A percentile compares a stretch with the other conserved stretches of the same genome.
Evolutionary conservation across 768 basidiomycete species (phyloP).

Genomic region (Panaeolus cyanescens): DNA sequence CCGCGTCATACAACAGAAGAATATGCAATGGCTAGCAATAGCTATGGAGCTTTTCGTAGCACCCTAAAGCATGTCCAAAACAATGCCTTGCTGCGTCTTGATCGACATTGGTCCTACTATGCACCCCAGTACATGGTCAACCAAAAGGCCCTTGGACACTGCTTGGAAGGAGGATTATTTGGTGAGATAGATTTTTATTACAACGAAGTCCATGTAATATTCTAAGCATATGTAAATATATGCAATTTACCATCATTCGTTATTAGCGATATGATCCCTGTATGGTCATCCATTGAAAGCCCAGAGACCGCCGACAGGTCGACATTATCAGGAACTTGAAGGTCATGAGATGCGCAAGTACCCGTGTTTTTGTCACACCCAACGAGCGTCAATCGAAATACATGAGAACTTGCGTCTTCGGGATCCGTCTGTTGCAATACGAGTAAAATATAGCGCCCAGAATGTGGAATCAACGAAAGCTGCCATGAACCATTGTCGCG

Average conservation of each 20-base stretch:
- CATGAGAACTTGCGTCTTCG: not conserved
- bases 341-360: conserved; percentile 11
- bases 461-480: conserved; percentile 19
- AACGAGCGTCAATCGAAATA: conserved; percentile 14
- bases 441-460: conserved; percentile 16
- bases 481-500: conserved; percentile 14
- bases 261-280: conserved; percentile 23
- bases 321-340: conserved; percentile 20
- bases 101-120: too few species aligned
- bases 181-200: not conserved
- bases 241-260: conserved; percentile 19
- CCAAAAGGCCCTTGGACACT: not conserved
- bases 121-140: too few species aligned
- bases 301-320: conserved; percentile 17
- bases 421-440: conserved; percentile 3
- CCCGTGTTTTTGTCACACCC: conserved; percentile 13
- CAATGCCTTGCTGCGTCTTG: too few species aligned
- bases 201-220: not conserved
- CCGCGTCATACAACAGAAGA: too few species aligned
- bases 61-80: too few species aligned
- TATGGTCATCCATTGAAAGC: conserved; percentile 27
- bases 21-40: too few species aligned
- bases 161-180: not conserved
- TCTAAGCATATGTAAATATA: conserved; percentile 22
- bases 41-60: too few species aligned